Base-by-base conservation (phyloP, 805 yeast genomes). In the Candida ascalaphidarum region DNA sequence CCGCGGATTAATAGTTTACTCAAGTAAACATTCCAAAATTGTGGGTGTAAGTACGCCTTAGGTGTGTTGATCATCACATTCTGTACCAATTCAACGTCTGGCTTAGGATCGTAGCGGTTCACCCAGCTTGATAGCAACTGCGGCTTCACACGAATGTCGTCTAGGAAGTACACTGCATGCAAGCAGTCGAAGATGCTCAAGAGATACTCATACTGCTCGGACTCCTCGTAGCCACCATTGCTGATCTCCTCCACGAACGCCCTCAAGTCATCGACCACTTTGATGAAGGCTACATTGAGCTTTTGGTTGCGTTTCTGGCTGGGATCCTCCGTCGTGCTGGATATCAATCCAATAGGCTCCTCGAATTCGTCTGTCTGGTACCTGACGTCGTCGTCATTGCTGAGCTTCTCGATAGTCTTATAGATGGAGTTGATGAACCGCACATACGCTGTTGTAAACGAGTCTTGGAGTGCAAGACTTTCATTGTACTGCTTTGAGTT, bases 71-170 rank as follows among this genome's bases (percentile, higher is more conserved):
- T 51, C 64, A 62, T 57, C 7, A 68, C 68, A 24, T 50, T 59
- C 29, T 72, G 68, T 4, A 70, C 58, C 18, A 69, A 50, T 16
- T 65, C 71, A 12, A 60, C 59, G 33, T 67, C 73, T 1, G 88
- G 88, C 39, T 72, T 71, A 4, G 78, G 75, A 45, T 80, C 83
- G 17, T 78, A 75, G 31, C 73, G 63, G 44, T 81, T 81, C 15
- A 78, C 60, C 92, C 92, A 81, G 26, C 61, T 65, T 11, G 66
- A 50, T 20, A 76, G 50, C 22, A 62, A 44, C 26, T 59, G 58
- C 17, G 76, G 65, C 37, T 60, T 58, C 27, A 48, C 56, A 32
- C 62, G 56, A 9, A 52, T 45, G 11, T 61, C 58, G 2, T 36
- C 31, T 22, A 44, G 41, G 38, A 74, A 76, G 40, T 63, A 58